phyloP scores from a whole-genome alignment of 352 stramenopile genomes.

The Pythium brassicae region DNA sequence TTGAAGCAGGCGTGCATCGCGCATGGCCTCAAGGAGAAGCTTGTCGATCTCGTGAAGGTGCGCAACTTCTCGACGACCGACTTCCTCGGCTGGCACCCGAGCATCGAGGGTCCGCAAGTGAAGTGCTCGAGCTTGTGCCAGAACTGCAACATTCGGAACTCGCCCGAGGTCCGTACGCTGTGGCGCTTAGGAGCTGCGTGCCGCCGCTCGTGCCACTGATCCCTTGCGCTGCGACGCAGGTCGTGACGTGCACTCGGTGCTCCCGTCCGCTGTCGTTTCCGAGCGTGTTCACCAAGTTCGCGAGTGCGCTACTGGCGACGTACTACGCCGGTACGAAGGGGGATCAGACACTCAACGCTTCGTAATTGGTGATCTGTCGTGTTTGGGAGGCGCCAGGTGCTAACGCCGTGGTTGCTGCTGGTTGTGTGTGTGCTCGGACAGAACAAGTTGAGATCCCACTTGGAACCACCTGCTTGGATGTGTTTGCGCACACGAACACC shows the following conservation, averaged over 20 bases:
- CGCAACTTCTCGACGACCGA: constrained; percentile 72
- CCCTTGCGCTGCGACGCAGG: too few relatives aligned
- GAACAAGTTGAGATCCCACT: constrained; percentile 73
- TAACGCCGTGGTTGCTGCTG: neutral
- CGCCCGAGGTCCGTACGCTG: constrained; percentile 36
- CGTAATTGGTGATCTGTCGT: too few relatives aligned
- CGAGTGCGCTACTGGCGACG: constrained; percentile 58
- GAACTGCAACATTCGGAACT: constrained; percentile 70
- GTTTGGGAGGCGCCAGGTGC: too few relatives aligned
- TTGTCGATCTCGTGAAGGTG: constrained; percentile 46
- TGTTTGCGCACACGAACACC: constrained; percentile 67
- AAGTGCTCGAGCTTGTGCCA: constrained; percentile 69
- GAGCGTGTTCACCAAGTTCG: constrained; percentile 75
- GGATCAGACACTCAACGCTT: too few relatives aligned
- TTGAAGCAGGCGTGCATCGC: constrained; percentile 61
- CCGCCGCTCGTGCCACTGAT: neutral
- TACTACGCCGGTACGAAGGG: constrained; percentile 61
- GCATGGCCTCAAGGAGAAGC: constrained; percentile 46
- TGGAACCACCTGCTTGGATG: constrained; percentile 61
- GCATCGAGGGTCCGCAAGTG: constrained; percentile 65
- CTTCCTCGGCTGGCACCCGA: constrained; percentile 78
- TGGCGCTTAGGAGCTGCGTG: neutral
- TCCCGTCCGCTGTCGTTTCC: constrained; percentile 63
- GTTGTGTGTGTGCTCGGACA: constrained; percentile 12
- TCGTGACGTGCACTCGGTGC: constrained; percentile 41